Evolutionary conservation across 2,329 filamentous ascomycete genomes (phyloP).

Genomic region (Fusarium falciforme): DNA sequence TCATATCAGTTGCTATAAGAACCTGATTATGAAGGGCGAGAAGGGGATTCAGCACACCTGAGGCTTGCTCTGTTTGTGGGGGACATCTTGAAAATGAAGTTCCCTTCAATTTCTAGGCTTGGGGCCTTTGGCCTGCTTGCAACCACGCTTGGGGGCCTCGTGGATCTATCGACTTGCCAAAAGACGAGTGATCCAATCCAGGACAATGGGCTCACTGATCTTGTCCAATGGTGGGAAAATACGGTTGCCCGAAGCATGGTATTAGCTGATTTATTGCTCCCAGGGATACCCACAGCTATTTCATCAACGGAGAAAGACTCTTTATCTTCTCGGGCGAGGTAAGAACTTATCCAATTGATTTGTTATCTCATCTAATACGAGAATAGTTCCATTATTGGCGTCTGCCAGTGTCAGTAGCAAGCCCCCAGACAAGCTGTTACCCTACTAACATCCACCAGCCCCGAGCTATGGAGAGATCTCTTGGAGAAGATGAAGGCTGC

Average conservation of each 20-base stretch:
- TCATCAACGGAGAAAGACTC: conserved; percentile 53
- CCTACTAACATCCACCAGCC: conserved; percentile 6
- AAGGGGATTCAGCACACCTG: neutral
- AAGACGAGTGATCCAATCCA: conserved; percentile 13
- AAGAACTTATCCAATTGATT: neutral
- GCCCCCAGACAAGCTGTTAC: accelerated
- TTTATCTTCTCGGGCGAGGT: conserved; percentile 58
- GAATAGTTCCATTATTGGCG: conserved; percentile 55
- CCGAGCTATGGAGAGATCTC: conserved; percentile 55
- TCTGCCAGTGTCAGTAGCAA: conserved; percentile 51
- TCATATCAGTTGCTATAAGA: conserved; percentile 1
- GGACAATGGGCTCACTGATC: conserved; percentile 26
- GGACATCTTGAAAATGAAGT: conserved; percentile 20
- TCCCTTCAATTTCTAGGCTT: conserved; percentile 21
- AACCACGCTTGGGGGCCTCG: conserved; percentile 13
- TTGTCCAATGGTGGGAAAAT: conserved; percentile 26
- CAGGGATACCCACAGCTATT: conserved; percentile 57
- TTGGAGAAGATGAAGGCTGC: conserved; percentile 57
- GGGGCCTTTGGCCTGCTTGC: conserved; percentile 19
- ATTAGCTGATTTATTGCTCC: accelerated
- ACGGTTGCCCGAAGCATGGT: accelerated
- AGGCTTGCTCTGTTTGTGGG: neutral
- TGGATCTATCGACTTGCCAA: conserved; percentile 4
- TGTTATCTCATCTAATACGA: neutral
- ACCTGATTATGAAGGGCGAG: neutral